phyloP scores from a whole-genome alignment of 768 basidiomycete species.

The Inosperma sp. region DNA sequence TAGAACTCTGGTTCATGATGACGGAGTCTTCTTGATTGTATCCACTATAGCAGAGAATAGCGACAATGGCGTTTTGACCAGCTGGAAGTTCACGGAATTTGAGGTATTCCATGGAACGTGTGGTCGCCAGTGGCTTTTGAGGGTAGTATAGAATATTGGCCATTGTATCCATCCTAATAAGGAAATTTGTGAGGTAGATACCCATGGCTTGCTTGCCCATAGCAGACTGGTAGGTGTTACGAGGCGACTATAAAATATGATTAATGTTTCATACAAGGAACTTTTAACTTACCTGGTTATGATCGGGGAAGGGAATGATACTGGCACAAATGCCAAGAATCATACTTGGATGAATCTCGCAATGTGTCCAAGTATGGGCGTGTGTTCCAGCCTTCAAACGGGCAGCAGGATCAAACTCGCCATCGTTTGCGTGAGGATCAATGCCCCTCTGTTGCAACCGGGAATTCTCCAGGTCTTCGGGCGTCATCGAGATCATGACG shows the following conservation, averaged over 20 bases:
- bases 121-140: conserved; percentile 97
- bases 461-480: conserved; percentile 89
- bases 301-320: conserved; percentile 99
- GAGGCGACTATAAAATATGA: conserved; percentile 68
- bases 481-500: conserved; percentile 99
- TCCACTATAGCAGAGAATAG: conserved; percentile 96
- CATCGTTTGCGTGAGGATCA: conserved; percentile 55
- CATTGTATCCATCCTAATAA: conserved; percentile 99
- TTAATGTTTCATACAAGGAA: not conserved
- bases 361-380: conserved; percentile 95
- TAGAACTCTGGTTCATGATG: conserved; percentile 99
- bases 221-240: conserved; percentile 99
- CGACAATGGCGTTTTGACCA: conserved; percentile 98
- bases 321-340: conserved; percentile 97
- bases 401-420: conserved; percentile 80
- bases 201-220: conserved; percentile 99
- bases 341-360: conserved; percentile 99
- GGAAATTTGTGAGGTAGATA: conserved; percentile 96
- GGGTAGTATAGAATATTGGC: conserved; percentile 99
- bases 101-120: conserved; percentile 98
- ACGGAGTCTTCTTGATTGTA: conserved; percentile 99
- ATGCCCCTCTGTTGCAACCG: conserved; percentile 58
- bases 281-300: conserved; percentile 76
- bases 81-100: conserved; percentile 98
- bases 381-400: conserved; percentile 81